A percentile compares a stretch with the other conserved stretches of the same genome.
These are phyloP conservation scores for Mangifera indica DNA, from an alignment of 345 rosid species.

Conservation along the genomic window DNA sequence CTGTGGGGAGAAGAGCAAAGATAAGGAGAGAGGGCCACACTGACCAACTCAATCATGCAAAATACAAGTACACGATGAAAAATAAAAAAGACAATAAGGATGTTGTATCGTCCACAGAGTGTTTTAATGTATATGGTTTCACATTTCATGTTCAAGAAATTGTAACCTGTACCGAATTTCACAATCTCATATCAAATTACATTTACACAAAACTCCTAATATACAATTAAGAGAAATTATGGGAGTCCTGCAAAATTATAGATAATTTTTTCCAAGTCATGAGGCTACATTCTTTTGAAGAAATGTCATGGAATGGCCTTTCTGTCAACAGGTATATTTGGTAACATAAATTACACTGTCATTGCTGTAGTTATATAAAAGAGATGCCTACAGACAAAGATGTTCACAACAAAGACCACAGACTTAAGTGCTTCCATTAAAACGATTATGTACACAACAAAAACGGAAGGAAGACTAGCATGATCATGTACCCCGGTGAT, in stretches of 20 bases:
- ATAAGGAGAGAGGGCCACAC: slow-evolving; percentile 34
- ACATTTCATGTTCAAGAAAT: slow-evolving; percentile 20
- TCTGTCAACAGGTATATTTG: slow-evolving; percentile 17
- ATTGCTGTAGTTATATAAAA: slow-evolving; percentile 8
- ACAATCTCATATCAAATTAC: background rate
- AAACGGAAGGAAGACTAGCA: slow-evolving; percentile 21
- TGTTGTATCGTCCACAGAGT: slow-evolving; percentile 19
- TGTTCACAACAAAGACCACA: slow-evolving; percentile 11
- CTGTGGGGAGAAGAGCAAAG: slow-evolving; percentile 45
- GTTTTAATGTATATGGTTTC: background rate
- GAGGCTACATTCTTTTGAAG: slow-evolving; percentile 16
- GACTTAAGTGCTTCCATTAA: slow-evolving; percentile 23
- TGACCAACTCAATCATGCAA: slow-evolving; percentile 18
- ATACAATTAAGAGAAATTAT: background rate
- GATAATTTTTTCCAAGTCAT: slow-evolving; percentile 11
- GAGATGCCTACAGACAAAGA: slow-evolving; percentile 15
- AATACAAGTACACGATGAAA: background rate
- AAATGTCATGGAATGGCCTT: slow-evolving; percentile 1
- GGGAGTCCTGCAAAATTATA: slow-evolving; percentile 4
- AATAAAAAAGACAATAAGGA: slow-evolving; percentile 27
- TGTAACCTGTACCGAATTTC: slow-evolving; percentile 6
- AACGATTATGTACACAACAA: slow-evolving; percentile 49
- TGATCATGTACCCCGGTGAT: slow-evolving; percentile 20
- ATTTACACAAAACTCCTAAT: background rate
- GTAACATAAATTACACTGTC: slow-evolving; percentile 20